These are phyloP conservation scores for Pugionium cornutum DNA, from an alignment of 345 rosid genomes.

Conservation along the genomic window DNA sequence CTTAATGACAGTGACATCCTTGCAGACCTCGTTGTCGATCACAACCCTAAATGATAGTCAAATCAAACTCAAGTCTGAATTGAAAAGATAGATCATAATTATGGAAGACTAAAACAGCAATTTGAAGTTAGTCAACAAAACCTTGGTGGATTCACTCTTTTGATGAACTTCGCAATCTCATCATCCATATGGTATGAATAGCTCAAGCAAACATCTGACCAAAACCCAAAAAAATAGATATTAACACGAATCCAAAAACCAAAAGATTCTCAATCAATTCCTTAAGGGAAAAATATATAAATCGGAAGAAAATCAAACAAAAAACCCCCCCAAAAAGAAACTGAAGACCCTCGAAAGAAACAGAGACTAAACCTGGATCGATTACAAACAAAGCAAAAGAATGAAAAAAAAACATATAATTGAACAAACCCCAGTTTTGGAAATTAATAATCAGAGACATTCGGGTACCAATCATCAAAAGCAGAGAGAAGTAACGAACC, in stretches of 20 bases:
- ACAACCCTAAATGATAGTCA: constrained; percentile 59
- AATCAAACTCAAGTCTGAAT: not conserved
- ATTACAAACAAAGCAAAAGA: not conserved
- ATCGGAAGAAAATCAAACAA: too few relatives aligned
- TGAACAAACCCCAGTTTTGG: constrained; percentile 32
- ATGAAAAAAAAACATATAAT: constrained; percentile 10
- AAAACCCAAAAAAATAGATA: not conserved
- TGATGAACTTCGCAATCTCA: constrained; percentile 78
- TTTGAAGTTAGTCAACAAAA: constrained; percentile 19
- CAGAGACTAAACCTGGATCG: constrained; percentile 9
- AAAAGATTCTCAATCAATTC: constrained; percentile 1
- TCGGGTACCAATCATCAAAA: not conserved
- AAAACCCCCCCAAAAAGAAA: too few relatives aligned
- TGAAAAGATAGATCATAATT: not conserved
- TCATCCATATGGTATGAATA: constrained; percentile 69
- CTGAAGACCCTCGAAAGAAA: not conserved
- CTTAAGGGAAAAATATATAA: too few relatives aligned
- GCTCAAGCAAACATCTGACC: constrained; percentile 58
- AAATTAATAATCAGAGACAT: constrained; percentile 1
- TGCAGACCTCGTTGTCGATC: constrained; percentile 81
- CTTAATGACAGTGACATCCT: constrained; percentile 75
- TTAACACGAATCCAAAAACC: not conserved
- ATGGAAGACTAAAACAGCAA: not conserved
- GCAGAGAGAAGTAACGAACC: constrained; percentile 27
- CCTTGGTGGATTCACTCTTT: constrained; percentile 95